Base-by-base conservation (phyloP, 495 filamentous ascomycete genomes). In the Daldinia bambusicola region DNA sequence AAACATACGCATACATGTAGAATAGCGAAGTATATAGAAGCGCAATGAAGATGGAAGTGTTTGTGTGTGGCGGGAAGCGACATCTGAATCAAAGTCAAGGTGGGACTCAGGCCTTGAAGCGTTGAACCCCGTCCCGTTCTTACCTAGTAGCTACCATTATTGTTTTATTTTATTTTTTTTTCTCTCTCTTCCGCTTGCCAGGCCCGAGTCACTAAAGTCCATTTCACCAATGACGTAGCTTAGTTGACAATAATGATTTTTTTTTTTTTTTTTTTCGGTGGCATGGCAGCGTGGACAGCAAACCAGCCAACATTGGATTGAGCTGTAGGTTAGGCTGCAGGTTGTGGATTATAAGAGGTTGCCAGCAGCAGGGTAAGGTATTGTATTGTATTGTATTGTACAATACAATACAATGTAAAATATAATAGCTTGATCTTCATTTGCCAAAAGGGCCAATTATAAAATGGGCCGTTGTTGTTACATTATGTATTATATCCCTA, bases 201-300 rank as follows among this genome's bases (percentile, higher is more conserved):
- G 56, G 59, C 56, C 43, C 48, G 61, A 70, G 56, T 61, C 55
- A 61, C 48, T 66, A 32, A 38, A 37, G 20, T 60, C 10, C 26
- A 63, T 58, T 63, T 71, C 59, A 63, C 69, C 69, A 71, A 71
- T 71, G 69, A 71, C 69, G 69, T 71, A 66, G 69, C 69, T 55
- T 48, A 51, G 31, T 61, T 2, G 43, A 71, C 30, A 63, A 71
- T 57, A 65, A 65, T 50, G 37, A 61, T 56, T 55, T 60, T 50
- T n/a, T n/a, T n/a, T n/a, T n/a, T n/a, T n/a, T n/a, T n/a, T n/a
- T n/a, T n/a, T n/a, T n/a, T n/a, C n/a, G 48, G 26, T 30, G 32
- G 26, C 26, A 61, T 48, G 40, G 22, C 38, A 55, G 16, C 16
- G 9, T 48, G 16, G 43, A 16, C 16, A 36, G 34, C 34, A 20